Conservation (phyloP, 176 grass and related monocot species). For the Tuctoria greenei region DNA sequence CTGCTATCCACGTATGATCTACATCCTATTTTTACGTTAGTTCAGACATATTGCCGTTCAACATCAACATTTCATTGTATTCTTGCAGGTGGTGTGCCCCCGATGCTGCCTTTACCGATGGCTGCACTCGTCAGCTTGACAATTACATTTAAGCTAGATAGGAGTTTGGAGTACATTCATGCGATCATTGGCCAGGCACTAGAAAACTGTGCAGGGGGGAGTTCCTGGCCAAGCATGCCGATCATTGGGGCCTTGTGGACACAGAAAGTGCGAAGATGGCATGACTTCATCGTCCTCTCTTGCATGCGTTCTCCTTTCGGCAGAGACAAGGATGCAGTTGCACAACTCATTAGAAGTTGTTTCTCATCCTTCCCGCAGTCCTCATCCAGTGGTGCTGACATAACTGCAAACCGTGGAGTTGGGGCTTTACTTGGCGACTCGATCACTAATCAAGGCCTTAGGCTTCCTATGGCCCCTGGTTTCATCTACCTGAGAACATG, state of each 20-base stretch:
- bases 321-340: constrained; percentile 79
- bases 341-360: constrained; percentile 74
- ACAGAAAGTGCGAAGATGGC: constrained; percentile 90
- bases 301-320: constrained; percentile 77
- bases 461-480: constrained; percentile 65
- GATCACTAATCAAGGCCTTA: constrained; percentile 65
- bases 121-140: constrained; percentile 93
- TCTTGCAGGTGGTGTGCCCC: constrained; percentile 77
- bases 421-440: constrained; percentile 68
- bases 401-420: constrained; percentile 63
- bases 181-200: constrained; percentile 74
- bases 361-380: constrained; percentile 80
- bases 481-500: constrained; percentile 84
- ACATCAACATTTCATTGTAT: neutral
- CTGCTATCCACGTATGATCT: constrained; percentile 81
- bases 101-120: constrained; percentile 97
- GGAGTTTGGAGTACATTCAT: constrained; percentile 69
- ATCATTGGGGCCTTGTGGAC: constrained; percentile 93
- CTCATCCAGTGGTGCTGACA: constrained; percentile 43
- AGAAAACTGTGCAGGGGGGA: constrained; percentile 80
- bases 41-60: constrained; percentile 6
- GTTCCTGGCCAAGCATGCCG: constrained; percentile 95
- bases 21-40: constrained; percentile 3
- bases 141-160: constrained; percentile 97
- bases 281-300: constrained; percentile 86